Evolutionary conservation across 306 rosid species (phyloP).

Genomic region (Quercus aquifolioides): DNA sequence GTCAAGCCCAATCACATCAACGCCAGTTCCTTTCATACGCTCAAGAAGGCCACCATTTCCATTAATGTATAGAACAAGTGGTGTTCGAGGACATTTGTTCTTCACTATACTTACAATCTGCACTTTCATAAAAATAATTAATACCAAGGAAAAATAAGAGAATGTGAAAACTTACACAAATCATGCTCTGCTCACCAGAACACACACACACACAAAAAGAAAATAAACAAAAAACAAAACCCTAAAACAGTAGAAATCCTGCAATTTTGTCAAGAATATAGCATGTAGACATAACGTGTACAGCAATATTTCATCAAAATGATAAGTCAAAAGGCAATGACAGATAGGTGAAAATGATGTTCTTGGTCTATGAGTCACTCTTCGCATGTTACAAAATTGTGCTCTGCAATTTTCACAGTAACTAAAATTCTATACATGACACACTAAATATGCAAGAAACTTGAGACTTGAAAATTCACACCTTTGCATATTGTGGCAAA

Average conservation of each 20-base stretch:
- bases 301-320: background rate
- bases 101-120: conserved; percentile 77
- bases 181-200: background rate
- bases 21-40: conserved; percentile 86
- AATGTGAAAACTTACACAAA: background rate
- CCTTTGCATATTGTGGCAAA: background rate
- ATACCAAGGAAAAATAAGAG: conserved; percentile 5
- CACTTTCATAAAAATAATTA: conserved; percentile 17
- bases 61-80: conserved; percentile 88
- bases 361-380: background rate
- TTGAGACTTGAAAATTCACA: background rate
- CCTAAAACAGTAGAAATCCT: background rate
- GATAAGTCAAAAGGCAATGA: background rate
- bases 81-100: conserved; percentile 68
- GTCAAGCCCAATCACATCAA: conserved; percentile 91
- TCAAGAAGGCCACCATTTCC: conserved; percentile 98
- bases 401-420: background rate
- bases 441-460: background rate
- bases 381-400: background rate
- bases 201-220: too few species aligned
- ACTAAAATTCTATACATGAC: background rate
- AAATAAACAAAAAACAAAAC: background rate
- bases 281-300: background rate
- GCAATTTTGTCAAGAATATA: background rate
- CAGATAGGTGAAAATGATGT: background rate